phyloP scores from a whole-genome alignment of 306 rosid genomes.

The Prosopis cineraria region DNA sequence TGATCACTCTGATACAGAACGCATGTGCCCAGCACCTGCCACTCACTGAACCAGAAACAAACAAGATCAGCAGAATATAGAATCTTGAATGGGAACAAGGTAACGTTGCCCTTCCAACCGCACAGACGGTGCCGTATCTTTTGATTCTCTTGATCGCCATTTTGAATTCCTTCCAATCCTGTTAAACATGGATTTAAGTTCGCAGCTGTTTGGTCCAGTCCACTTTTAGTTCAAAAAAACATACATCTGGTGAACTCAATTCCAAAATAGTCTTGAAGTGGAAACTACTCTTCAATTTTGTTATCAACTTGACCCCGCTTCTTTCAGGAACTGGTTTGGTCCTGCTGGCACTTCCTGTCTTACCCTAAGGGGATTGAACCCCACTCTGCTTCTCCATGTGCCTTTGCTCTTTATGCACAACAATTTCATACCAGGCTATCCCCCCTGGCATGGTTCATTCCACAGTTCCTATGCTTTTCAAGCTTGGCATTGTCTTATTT shows the following conservation, averaged over 20 bases:
- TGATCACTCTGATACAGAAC: background rate
- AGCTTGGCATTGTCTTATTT: no score
- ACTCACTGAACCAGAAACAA: slow-evolving; percentile 20
- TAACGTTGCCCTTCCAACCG: slow-evolving; percentile 35
- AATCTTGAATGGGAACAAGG: slow-evolving; percentile 31
- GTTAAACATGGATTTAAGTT: background rate
- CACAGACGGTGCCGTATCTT: slow-evolving; percentile 33
- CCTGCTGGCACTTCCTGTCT: slow-evolving; percentile 36
- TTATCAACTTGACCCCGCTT: background rate
- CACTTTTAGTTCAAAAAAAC: background rate
- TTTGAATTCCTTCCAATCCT: slow-evolving; percentile 28
- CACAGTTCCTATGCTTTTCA: background rate
- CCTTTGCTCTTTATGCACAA: slow-evolving; percentile 11
- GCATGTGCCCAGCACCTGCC: slow-evolving; percentile 25
- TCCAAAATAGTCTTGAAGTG: slow-evolving; percentile 11
- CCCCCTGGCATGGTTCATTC: background rate
- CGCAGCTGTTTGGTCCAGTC: background rate
- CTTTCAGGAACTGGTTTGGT: slow-evolving; percentile 23
- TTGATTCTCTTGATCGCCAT: slow-evolving; percentile 20
- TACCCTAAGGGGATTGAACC: slow-evolving; percentile 23
- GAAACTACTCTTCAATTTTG: slow-evolving; percentile 9
- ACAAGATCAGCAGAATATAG: slow-evolving; percentile 28
- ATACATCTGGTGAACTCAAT: slow-evolving; percentile 20
- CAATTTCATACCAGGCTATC: background rate
- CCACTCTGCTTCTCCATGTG: slow-evolving; percentile 32